Base-by-base conservation (phyloP, 805 yeast genomes). In the Soucietia sequanensis region DNA sequence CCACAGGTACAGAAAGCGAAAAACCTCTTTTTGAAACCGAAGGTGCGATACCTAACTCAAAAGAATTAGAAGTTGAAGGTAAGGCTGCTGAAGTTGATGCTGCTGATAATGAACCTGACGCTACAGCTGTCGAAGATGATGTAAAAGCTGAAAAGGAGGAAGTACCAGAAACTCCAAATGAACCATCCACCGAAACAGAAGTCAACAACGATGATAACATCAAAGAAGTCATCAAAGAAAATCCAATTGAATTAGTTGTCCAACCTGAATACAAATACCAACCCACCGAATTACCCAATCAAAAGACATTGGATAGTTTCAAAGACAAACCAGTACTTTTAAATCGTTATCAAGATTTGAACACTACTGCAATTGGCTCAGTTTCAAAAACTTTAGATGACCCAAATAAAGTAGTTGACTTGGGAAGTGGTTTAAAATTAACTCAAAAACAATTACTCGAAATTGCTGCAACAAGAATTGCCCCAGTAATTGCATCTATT, bases 381-480 rank as follows among this genome's bases (percentile, higher is more conserved):
- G 58, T 70, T 46, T 56, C 70, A 27, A 65, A 65, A 23, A 58
- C 54, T 27, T 59, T 75, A 39, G 73, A 68, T 38, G 76, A 74
- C 47, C 75, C 77, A 2, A 68, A 71, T 43, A 65, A 72, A 54
- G 53, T 68, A 16, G 55, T 76, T 43, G 71, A 73, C 44, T 59
- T 76, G 42, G 82, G 82, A 36, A 68, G 73, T 29, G 81, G 81
- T 13, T 63, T 76, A 52, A 62, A 52, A 30, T 62, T 76, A 63
- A 70, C 81, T 30, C 78, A 76, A 45, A 70, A 69, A 35, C 78
- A 76, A 52, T 68, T 76, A 41, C 62, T 74, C 45, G 81, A 66
- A 33, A 70, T 76, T 48, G 81, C 81, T 15, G 71, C 73, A 25
- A 62, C 62, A 43, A 65, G 81, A 44, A 78, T 76, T 24, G 73